phyloP scores from a whole-genome alignment of 805 yeast genomes.

The Nakazawaea ernobii region DNA sequence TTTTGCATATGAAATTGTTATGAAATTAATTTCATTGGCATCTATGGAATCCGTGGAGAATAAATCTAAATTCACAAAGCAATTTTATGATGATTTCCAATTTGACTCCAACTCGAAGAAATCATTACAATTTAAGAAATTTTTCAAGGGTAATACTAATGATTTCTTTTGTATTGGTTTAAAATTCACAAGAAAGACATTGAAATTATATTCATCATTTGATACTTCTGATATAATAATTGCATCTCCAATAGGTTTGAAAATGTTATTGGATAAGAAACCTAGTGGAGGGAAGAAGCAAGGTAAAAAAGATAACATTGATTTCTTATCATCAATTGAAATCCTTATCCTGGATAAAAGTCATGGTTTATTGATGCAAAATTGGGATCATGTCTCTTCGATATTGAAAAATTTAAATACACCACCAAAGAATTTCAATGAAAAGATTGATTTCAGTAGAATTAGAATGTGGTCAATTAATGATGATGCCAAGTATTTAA shows the following conservation, averaged over 20 bases:
- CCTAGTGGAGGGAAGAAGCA: conserved; percentile 17
- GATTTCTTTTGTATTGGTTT: conserved; percentile 91
- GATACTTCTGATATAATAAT: conserved; percentile 80
- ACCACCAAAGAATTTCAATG: conserved; percentile 71
- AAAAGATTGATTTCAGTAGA: conserved; percentile 84
- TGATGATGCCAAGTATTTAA: conserved; percentile 63
- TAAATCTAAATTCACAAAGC: conserved; percentile 63
- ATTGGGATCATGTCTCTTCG: conserved; percentile 77
- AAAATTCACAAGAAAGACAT: conserved; percentile 81
- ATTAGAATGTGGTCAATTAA: conserved; percentile 91
- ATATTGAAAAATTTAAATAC: conserved; percentile 63
- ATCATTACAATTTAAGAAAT: conserved; percentile 76
- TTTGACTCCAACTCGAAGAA: conserved; percentile 38
- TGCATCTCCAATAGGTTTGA: conserved; percentile 89
- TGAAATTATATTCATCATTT: conserved; percentile 79
- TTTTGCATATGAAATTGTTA: conserved; percentile 64
- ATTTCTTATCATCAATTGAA: conserved; percentile 87
- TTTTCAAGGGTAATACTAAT: conserved; percentile 84
- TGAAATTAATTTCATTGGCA: conserved; percentile 52
- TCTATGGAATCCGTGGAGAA: conserved; percentile 78
- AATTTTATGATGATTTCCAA: conserved; percentile 49
- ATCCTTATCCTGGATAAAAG: conserved; percentile 74
- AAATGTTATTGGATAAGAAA: conserved; percentile 64
- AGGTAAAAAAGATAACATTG: conserved; percentile 51
- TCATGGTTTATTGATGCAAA: conserved; percentile 85